These are phyloP conservation scores for Bruguiera hainesii DNA, from an alignment of 441 rosid species.

Conservation along the genomic window DNA sequence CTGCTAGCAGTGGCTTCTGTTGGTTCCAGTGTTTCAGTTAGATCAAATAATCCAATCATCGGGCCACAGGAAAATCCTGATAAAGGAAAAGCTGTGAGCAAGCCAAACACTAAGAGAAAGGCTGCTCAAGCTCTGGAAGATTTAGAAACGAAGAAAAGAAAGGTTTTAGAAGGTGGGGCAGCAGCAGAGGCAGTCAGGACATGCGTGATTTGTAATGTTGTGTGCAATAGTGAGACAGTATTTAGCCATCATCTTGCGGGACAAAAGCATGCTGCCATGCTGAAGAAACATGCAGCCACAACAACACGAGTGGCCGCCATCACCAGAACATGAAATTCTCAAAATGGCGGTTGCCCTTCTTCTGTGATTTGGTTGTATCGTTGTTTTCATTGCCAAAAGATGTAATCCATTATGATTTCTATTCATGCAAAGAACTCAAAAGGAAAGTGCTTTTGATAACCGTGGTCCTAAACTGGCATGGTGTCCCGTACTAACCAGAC, in stretches of 20 bases:
- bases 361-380: too few relatives aligned
- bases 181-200: constrained; percentile 39
- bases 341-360: too few relatives aligned
- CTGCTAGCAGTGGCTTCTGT: constrained; percentile 19
- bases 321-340: not conserved
- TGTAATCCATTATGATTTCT: too few relatives aligned
- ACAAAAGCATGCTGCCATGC: constrained; percentile 40
- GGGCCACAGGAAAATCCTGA: constrained; percentile 34
- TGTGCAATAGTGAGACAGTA: constrained; percentile 45
- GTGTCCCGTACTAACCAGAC: too few relatives aligned
- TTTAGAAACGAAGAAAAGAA: constrained; percentile 42
- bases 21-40: constrained; percentile 9
- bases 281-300: constrained; percentile 26
- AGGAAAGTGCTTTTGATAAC: too few relatives aligned
- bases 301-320: constrained; percentile 13
- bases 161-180: constrained; percentile 39
- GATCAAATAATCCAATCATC: constrained; percentile 21
- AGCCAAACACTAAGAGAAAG: constrained; percentile 24
- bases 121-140: constrained; percentile 24
- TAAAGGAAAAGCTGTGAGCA: constrained; percentile 11
- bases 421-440: too few relatives aligned
- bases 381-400: too few relatives aligned
- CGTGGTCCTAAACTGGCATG: too few relatives aligned
- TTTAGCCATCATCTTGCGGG: constrained; percentile 38
- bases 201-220: constrained; percentile 44